phyloP scores from a whole-genome alignment of 2,329 filamentous ascomycete species.

The Camillea tinctor region DNA sequence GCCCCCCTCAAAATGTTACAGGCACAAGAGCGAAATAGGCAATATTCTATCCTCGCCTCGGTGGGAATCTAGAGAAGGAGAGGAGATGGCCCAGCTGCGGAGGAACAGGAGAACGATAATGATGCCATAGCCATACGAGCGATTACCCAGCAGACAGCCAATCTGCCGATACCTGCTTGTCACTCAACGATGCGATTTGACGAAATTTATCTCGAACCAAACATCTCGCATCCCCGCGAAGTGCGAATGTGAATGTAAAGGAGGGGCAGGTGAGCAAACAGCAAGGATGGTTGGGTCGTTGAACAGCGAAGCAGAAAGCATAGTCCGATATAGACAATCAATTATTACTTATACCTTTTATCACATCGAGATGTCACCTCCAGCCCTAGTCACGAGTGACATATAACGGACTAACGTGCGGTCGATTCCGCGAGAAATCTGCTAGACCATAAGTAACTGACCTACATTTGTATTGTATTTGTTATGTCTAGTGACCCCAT shows the following conservation, averaged over 20 bases:
- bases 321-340: constrained; percentile 19
- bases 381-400: neutral
- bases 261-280: constrained; percentile 20
- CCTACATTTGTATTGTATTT: neutral
- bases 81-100: neutral
- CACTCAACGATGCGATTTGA: constrained; percentile 15
- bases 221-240: constrained; percentile 17
- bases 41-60: neutral
- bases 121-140: constrained; percentile 3
- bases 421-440: neutral
- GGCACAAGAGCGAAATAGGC: neutral
- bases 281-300: constrained; percentile 18
- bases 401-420: constrained; percentile 6
- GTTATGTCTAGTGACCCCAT: neutral
- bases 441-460: neutral
- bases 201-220: constrained; percentile 21
- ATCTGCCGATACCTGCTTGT: constrained; percentile 16
- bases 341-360: constrained; percentile 4
- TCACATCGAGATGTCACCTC: constrained; percentile 1
- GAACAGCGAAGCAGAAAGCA: constrained; percentile 18
- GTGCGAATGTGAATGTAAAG: constrained; percentile 14
- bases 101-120: neutral
- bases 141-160: constrained; percentile 8
- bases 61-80: neutral
- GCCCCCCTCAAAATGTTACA: neutral